Evolutionary conservation across 1,284 basidiomycete species (phyloP).

Genomic region (Ustilago lituana): DNA sequence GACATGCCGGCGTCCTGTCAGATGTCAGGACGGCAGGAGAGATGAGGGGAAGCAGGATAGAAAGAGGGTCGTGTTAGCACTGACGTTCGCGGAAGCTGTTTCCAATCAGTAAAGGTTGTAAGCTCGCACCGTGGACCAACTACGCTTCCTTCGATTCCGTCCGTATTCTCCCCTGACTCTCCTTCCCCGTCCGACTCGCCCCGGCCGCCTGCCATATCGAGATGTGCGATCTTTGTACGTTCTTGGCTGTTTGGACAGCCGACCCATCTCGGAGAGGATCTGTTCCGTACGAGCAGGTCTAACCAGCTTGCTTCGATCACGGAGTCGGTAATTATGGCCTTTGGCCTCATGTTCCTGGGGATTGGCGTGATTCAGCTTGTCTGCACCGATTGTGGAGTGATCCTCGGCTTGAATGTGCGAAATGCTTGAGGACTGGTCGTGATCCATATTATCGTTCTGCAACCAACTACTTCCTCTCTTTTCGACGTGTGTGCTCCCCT

Average conservation of each 20-base stretch:
- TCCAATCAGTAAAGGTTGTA: neutral
- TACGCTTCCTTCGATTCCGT: neutral
- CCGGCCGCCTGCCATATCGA: constrained; percentile 1
- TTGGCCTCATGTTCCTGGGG: neutral
- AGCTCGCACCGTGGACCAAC: constrained; percentile 31
- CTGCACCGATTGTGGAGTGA: neutral
- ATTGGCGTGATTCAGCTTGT: neutral
- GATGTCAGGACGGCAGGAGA: too few relatives aligned
- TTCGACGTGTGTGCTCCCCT: too few relatives aligned
- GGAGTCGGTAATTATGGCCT: constrained; percentile 13
- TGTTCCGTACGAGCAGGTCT: constrained; percentile 3
- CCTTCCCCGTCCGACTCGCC: neutral
- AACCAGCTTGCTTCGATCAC: constrained; percentile 15
- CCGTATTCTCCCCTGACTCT: constrained; percentile 2
- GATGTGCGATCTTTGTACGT: constrained; percentile 6
- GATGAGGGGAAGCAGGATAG: neutral
- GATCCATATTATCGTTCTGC: neutral
- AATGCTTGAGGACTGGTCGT: too few relatives aligned
- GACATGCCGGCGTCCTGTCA: constrained; percentile 34
- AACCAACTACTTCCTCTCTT: neutral
- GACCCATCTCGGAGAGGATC: constrained; percentile 4
- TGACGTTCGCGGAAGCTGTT: neutral
- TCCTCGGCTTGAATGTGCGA: neutral
- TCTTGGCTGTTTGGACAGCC: neutral
- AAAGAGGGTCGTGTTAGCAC: constrained; percentile 4